Evolutionary conservation across 179 eudicot species (phyloP).

Genomic region (Silene noctiflora): DNA sequence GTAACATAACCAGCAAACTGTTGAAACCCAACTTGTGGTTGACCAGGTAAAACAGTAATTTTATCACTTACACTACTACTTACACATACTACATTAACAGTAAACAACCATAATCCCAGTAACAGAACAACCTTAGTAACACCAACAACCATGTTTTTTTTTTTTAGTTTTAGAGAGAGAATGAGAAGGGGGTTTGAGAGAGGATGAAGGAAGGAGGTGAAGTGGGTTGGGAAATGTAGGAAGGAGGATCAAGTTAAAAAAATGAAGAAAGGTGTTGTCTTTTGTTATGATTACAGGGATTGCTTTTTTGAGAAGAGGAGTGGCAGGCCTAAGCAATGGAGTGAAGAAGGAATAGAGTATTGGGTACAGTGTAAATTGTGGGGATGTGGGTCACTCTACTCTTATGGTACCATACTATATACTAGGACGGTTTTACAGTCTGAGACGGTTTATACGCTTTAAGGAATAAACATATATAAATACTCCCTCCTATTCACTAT

Average conservation of each 20-base stretch:
- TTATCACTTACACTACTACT: conserved; percentile 32
- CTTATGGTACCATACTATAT: no score
- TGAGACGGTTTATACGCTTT: no score
- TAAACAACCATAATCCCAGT: conserved; percentile 8
- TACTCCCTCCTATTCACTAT: no score
- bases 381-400: background rate
- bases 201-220: background rate
- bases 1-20: conserved; percentile 80
- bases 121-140: background rate
- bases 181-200: background rate
- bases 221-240: conserved; percentile 13
- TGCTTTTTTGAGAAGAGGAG: conserved; percentile 20
- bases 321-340: conserved; percentile 32
- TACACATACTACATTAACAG: background rate
- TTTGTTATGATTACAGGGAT: conserved; percentile 42
- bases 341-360: conserved; percentile 25
- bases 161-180: conserved; percentile 7
- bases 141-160: background rate
- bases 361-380: conserved; percentile 9
- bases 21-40: conserved; percentile 69
- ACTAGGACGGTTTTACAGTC: no score
- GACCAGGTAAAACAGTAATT: conserved; percentile 67
- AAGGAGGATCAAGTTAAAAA: conserved; percentile 22
- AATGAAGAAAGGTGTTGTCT: conserved; percentile 31
- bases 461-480: no score